These are phyloP conservation scores for Mycena albidolilacea DNA, from an alignment of 768 basidiomycete genomes.

Conservation along the genomic window DNA sequence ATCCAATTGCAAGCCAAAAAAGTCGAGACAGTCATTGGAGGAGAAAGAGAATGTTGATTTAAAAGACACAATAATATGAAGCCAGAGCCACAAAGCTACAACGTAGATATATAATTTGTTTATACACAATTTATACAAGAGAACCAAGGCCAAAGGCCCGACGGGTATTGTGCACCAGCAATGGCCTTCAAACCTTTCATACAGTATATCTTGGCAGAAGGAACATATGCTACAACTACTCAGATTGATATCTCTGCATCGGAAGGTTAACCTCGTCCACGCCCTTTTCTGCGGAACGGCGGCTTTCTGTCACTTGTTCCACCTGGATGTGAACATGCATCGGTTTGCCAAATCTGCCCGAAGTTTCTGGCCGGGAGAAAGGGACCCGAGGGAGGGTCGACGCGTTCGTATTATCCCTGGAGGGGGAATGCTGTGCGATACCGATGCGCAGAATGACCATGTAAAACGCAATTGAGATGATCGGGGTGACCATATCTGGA, in stretches of 20 bases:
- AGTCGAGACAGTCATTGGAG: no score
- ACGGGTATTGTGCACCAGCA: no score
- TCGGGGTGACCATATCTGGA: slow-evolving; percentile 53
- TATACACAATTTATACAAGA: no score
- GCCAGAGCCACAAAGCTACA: no score
- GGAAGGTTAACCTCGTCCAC: not conserved
- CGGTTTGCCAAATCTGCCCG: not conserved
- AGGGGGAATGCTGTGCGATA: slow-evolving; percentile 15
- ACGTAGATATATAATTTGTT: no score
- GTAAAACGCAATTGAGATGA: slow-evolving; percentile 59
- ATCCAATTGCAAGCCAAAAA: no score
- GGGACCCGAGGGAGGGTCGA: slow-evolving; percentile 1
- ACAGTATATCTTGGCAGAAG: no score
- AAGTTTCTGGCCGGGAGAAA: not conserved
- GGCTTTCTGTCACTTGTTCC: slow-evolving; percentile 14
- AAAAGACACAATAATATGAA: no score
- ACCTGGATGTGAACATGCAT: slow-evolving; percentile 27
- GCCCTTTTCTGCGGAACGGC: not conserved
- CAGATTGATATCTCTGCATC: not conserved
- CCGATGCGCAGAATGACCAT: slow-evolving; percentile 60
- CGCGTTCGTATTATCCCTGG: not conserved
- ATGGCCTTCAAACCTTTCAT: no score
- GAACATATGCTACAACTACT: not conserved
- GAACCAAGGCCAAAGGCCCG: no score
- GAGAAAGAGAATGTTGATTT: no score